phyloP scores from a whole-genome alignment of 768 basidiomycete species.

The Phaeotremella fagi region DNA sequence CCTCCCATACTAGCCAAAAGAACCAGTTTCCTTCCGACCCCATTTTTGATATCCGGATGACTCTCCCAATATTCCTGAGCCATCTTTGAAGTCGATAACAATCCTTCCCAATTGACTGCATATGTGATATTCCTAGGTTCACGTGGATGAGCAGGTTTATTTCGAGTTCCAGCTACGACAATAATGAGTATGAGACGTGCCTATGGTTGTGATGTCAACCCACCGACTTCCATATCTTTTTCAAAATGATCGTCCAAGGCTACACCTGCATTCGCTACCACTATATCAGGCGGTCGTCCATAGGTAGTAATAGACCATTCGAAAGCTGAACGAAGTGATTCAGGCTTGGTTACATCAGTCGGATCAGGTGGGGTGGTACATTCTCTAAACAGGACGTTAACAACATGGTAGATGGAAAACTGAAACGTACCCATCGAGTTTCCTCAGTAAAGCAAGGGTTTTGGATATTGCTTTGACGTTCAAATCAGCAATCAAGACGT shows the following conservation, averaged over 20 bases:
- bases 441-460: neutral
- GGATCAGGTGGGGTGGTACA: neutral
- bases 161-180: neutral
- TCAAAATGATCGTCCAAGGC: neutral
- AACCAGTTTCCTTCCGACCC: neutral
- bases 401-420: neutral
- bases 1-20: conserved; percentile 4
- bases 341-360: conserved; percentile 1
- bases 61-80: neutral
- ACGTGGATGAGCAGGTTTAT: conserved; percentile 2
- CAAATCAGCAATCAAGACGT: neutral
- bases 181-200: neutral
- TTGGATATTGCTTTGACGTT: neutral
- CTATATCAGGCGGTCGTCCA: neutral
- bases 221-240: conserved; percentile 1
- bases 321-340: neutral
- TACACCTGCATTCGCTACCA: conserved; percentile 3
- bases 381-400: neutral
- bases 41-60: neutral
- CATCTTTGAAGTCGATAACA: neutral
- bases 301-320: neutral
- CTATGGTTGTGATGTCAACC: neutral
- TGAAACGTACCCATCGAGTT: neutral
- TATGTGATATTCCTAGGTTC: neutral
- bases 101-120: neutral